Evolutionary conservation across 2,329 filamentous ascomycete species (phyloP).

Genomic region (Botryotinia globosa): DNA sequence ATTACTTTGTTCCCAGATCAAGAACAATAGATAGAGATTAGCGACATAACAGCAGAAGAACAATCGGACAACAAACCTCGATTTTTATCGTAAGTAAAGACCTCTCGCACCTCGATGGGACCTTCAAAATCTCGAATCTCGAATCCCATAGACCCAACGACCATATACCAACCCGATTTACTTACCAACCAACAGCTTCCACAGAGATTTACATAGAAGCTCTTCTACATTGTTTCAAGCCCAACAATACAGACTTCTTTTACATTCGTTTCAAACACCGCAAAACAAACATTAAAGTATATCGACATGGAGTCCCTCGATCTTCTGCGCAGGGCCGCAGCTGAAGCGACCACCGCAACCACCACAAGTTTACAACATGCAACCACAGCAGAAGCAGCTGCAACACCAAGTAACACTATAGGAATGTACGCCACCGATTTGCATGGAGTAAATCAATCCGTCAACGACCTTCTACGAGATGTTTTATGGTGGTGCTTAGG

Average conservation of each 20-base stretch:
- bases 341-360: conserved; percentile 13
- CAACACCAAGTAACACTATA: conserved; percentile 47
- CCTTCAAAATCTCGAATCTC: not conserved
- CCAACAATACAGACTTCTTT: not conserved
- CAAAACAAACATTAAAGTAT: not conserved
- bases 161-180: conserved; percentile 3
- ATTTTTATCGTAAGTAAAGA: conserved; percentile 11
- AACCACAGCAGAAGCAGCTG: conserved; percentile 18
- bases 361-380: conserved; percentile 22
- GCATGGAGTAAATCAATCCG: conserved; percentile 58
- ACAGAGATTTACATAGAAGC: not conserved
- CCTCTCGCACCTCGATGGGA: not conserved
- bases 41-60: not conserved
- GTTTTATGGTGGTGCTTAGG: conserved; percentile 61
- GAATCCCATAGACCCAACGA: conserved; percentile 18
- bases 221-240: not conserved
- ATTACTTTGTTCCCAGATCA: conserved; percentile 9
- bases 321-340: conserved; percentile 12
- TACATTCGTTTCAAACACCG: conserved; percentile 2
- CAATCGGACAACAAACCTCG: not conserved
- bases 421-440: conserved; percentile 55
- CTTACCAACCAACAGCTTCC: conserved; percentile 13
- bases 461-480: conserved; percentile 57
- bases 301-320: conserved; percentile 13
- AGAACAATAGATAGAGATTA: conserved; percentile 10